Evolutionary conservation across 1,139 yeast genomes (phyloP).

Genomic region (Protomyces gravidus): DNA sequence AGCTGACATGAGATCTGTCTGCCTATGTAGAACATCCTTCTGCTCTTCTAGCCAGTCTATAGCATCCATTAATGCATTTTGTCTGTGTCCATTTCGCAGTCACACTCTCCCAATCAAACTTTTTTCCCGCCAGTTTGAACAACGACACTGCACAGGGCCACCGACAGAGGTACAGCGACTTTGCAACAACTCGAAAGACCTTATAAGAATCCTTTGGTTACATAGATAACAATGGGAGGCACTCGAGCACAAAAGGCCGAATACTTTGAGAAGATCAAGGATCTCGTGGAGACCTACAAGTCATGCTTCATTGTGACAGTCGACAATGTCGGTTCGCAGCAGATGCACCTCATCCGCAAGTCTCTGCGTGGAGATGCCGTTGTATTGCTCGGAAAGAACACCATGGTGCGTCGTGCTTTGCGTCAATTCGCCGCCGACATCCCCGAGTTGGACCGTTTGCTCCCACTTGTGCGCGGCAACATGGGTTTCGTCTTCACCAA

Average conservation of each 20-base stretch:
- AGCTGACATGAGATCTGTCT: background rate
- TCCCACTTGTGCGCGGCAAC: constrained; percentile 95
- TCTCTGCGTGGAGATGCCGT: constrained; percentile 90
- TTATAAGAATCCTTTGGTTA: constrained; percentile 28
- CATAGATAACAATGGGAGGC: constrained; percentile 74
- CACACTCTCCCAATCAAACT: background rate
- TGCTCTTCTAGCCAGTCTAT: background rate
- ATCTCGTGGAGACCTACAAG: constrained; percentile 93
- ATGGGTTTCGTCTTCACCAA: constrained; percentile 99
- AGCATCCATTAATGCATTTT: background rate
- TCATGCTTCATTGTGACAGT: constrained; percentile 98
- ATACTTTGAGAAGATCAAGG: constrained; percentile 93
- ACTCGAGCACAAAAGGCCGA: constrained; percentile 94
- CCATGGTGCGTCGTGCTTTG: constrained; percentile 99
- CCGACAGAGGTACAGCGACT: background rate
- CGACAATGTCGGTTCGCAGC: constrained; percentile 99
- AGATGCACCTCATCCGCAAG: constrained; percentile 99
- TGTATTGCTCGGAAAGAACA: constrained; percentile 99
- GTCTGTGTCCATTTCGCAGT: background rate
- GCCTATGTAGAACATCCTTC: background rate
- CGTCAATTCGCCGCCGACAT: constrained; percentile 90
- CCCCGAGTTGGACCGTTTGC: constrained; percentile 92
- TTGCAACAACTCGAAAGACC: constrained; percentile 9
- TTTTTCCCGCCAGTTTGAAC: background rate
- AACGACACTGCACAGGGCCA: background rate